Conservation (phyloP, 768 basidiomycete species). For the Russula vinacea region DNA sequence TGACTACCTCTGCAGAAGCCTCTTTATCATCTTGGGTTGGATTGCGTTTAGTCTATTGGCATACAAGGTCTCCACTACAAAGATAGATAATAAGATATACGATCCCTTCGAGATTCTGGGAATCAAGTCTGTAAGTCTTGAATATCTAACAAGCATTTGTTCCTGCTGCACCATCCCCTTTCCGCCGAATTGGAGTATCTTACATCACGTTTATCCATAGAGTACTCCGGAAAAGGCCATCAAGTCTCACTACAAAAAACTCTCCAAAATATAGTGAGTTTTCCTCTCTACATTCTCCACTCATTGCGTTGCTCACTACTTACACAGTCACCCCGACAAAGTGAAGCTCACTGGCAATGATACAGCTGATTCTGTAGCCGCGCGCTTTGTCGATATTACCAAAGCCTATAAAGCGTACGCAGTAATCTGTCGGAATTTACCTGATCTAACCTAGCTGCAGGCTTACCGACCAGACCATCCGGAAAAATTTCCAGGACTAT, state of each 20-base stretch:
- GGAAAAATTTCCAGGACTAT: slow-evolving; percentile 83
- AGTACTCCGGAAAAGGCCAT: slow-evolving; percentile 81
- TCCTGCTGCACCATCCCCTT: neutral
- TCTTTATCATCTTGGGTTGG: slow-evolving; percentile 73
- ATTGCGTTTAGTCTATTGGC: slow-evolving; percentile 59
- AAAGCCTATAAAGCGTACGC: slow-evolving; percentile 95
- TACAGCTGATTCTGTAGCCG: slow-evolving; percentile 81
- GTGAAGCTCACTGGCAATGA: slow-evolving; percentile 77
- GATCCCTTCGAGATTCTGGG: slow-evolving; percentile 95
- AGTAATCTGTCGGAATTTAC: neutral
- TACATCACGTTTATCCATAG: slow-evolving; percentile 38
- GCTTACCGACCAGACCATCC: slow-evolving; percentile 87
- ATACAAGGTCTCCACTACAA: slow-evolving; percentile 59
- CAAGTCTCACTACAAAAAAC: slow-evolving; percentile 91
- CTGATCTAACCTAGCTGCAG: slow-evolving; percentile 39
- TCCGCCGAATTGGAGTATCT: neutral
- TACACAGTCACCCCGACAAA: slow-evolving; percentile 90
- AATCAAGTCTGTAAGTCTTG: slow-evolving; percentile 56
- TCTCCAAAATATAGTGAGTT: slow-evolving; percentile 80
- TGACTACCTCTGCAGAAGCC: slow-evolving; percentile 43
- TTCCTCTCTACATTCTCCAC: neutral
- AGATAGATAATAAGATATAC: slow-evolving; percentile 69
- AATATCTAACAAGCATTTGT: neutral
- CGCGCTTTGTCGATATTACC: slow-evolving; percentile 86
- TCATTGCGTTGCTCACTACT: neutral